Conservation (phyloP, 345 rosid genomes). For the Leavenworthia alabamica region DNA sequence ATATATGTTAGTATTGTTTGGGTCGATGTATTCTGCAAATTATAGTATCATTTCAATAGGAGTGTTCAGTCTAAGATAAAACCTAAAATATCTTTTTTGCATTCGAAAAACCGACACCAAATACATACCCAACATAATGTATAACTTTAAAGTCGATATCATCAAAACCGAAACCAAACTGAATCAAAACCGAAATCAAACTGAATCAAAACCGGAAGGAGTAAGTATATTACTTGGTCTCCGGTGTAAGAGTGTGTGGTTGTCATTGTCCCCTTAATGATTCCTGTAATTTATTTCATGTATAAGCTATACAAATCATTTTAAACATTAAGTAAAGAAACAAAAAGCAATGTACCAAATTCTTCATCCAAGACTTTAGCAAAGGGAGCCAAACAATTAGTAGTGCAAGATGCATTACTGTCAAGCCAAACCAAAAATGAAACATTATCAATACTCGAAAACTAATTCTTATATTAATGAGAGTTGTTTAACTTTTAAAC, state of each 20-base stretch:
- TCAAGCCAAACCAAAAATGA: background rate
- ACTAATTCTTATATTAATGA: background rate
- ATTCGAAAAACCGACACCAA: too few relatives aligned
- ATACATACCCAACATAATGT: too few relatives aligned
- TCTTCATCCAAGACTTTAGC: slow-evolving; percentile 87
- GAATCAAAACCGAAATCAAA: too few relatives aligned
- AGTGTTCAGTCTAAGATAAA: too few relatives aligned
- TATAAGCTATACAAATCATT: background rate
- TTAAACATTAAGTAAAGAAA: background rate
- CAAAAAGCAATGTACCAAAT: slow-evolving; percentile 52
- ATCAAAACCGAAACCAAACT: too few relatives aligned
- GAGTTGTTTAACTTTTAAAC: slow-evolving; percentile 15
- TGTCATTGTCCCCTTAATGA: slow-evolving; percentile 98
- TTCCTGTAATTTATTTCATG: slow-evolving; percentile 45
- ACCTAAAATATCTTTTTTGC: too few relatives aligned
- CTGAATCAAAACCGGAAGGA: too few relatives aligned
- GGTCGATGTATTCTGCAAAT: too few relatives aligned
- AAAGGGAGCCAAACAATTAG: slow-evolving; percentile 93
- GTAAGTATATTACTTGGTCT: slow-evolving; percentile 70
- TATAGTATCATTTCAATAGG: too few relatives aligned
- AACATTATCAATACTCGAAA: background rate
- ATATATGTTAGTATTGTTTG: too few relatives aligned
- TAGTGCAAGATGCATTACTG: slow-evolving; percentile 99
- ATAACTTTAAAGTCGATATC: too few relatives aligned
- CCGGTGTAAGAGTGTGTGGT: slow-evolving; percentile 99